Conservation (phyloP, 2,329 filamentous ascomycete genomes). For the Colletotrichum navitas region DNA sequence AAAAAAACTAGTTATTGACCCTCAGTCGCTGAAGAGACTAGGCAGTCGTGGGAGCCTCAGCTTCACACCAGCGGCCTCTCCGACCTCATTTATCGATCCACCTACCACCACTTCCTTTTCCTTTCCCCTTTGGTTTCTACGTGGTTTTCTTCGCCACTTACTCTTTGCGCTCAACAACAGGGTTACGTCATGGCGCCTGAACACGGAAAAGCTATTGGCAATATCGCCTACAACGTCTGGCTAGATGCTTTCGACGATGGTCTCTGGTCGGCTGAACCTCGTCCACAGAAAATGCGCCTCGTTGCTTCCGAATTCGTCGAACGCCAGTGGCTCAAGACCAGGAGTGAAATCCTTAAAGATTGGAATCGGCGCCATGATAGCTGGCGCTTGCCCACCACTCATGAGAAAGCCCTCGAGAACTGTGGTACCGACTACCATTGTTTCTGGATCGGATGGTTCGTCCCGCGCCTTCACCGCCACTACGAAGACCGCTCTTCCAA, state of each 20-base stretch:
- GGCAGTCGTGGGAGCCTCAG: background rate
- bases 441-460: constrained; percentile 2
- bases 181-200: background rate
- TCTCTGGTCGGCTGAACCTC: background rate
- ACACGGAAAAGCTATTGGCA: background rate
- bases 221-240: background rate
- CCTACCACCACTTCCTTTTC: too few relatives aligned
- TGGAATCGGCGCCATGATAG: background rate
- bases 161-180: background rate
- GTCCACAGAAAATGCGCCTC: background rate
- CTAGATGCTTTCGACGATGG: background rate
- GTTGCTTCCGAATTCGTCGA: background rate
- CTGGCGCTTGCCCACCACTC: background rate
- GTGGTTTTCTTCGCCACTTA: background rate
- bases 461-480: background rate
- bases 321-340: background rate
- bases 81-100: too few relatives aligned
- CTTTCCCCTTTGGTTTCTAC: background rate
- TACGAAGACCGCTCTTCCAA: background rate
- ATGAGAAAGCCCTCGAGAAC: background rate
- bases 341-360: background rate
- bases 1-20: too few relatives aligned
- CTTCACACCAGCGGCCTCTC: background rate
- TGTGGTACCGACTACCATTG: background rate
- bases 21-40: background rate